Evolutionary conservation across 1,284 basidiomycete species (phyloP).

Genomic region (Cutaneotrichosporon arboriforme): DNA sequence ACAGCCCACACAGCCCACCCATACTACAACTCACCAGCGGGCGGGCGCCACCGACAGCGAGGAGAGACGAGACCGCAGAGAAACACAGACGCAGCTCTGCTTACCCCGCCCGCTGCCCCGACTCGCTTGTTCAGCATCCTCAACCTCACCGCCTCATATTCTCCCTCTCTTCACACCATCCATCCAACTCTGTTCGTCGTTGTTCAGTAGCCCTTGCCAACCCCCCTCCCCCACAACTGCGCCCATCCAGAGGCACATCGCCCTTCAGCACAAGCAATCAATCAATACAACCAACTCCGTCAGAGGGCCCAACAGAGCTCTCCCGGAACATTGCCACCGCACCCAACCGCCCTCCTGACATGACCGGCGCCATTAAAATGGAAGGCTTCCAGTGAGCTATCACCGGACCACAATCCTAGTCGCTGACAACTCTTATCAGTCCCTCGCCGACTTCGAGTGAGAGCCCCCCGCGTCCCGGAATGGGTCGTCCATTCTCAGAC

Average conservation of each 20-base stretch:
- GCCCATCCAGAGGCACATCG: too few species aligned
- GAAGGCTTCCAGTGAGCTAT: conserved; percentile 30
- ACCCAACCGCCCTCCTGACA: background rate
- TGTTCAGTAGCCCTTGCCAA: background rate
- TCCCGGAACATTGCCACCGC: background rate
- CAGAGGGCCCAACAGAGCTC: too few species aligned
- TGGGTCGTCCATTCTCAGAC: conserved; percentile 38
- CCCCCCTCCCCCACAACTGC: background rate
- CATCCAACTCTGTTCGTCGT: background rate
- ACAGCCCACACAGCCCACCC: too few species aligned
- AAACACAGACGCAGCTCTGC: too few species aligned
- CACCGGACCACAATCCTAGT: background rate
- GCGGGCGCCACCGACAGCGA: too few species aligned
- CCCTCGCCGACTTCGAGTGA: conserved; percentile 16
- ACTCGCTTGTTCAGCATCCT: background rate
- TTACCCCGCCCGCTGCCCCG: too few species aligned
- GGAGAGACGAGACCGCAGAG: too few species aligned
- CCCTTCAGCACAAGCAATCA: too few species aligned
- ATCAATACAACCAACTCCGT: background rate
- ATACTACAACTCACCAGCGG: too few species aligned
- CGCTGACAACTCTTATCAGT: background rate
- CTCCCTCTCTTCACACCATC: background rate
- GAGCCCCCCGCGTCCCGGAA: conserved; percentile 22
- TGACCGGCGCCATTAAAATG: conserved; percentile 29
- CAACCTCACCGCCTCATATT: background rate